A percentile compares a stretch with the other conserved stretches of the same genome.
Conservation (phyloP, 306 rosid species). For the Dryas drummondii region DNA sequence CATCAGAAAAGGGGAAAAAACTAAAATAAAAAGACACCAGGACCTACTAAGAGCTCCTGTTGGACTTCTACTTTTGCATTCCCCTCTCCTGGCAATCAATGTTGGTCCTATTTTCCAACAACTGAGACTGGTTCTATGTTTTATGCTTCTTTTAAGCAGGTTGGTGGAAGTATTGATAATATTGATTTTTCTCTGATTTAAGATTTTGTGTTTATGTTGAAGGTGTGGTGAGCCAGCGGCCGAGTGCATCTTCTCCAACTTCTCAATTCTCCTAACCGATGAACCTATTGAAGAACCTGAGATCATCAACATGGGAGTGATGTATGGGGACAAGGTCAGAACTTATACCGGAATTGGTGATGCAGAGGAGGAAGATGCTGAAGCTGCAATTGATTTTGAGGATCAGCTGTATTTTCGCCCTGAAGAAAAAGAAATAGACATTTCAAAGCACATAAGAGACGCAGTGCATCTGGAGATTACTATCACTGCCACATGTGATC, state of each 20-base stretch:
- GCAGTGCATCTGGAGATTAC: constrained; percentile 79
- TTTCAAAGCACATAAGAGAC: constrained; percentile 90
- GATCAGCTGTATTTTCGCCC: constrained; percentile 75
- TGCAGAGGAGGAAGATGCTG: constrained; percentile 45
- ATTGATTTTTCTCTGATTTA: background rate
- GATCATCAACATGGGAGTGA: constrained; percentile 54
- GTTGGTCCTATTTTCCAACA: background rate
- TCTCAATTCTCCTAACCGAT: constrained; percentile 64
- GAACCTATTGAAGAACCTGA: constrained; percentile 72
- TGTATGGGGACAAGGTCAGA: constrained; percentile 47
- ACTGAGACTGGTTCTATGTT: background rate
- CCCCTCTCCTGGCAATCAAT: background rate
- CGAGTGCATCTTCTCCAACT: constrained; percentile 69
- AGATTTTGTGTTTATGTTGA: constrained; percentile 23
- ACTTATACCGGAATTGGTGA: constrained; percentile 24
- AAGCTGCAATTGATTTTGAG: constrained; percentile 54
- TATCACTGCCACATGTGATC: constrained; percentile 58
- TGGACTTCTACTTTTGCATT: background rate
- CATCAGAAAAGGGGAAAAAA: no score
- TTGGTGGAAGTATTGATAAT: background rate
- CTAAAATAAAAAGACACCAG: background rate
- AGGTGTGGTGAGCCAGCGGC: constrained; percentile 79
- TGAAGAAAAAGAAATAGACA: constrained; percentile 65
- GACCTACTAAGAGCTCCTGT: background rate
- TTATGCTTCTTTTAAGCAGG: background rate